These are phyloP conservation scores for Boletus subcaerulescens DNA, from an alignment of 768 basidiomycete genomes.

Conservation along the genomic window DNA sequence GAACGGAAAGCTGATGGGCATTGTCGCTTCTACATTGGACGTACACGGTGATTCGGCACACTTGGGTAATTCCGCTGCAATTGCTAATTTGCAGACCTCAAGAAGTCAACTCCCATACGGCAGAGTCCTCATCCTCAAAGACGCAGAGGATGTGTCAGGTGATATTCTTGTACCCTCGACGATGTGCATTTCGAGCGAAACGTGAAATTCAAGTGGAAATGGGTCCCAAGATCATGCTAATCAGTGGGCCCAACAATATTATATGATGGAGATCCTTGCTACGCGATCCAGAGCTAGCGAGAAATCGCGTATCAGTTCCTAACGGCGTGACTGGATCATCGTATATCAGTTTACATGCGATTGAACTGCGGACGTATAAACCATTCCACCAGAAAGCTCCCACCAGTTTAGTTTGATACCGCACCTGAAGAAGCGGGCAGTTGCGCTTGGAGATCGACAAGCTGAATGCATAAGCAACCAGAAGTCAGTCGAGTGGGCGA, in stretches of 20 bases:
- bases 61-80: background rate
- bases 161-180: too few relatives aligned
- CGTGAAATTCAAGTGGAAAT: too few relatives aligned
- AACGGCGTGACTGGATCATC: background rate
- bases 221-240: too few relatives aligned
- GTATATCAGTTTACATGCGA: background rate
- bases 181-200: too few relatives aligned
- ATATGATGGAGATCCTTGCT: too few relatives aligned
- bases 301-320: background rate
- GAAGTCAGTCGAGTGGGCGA: background rate
- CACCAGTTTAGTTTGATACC: conserved; percentile 6
- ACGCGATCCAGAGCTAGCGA: background rate
- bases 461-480: conserved; percentile 37
- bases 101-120: background rate
- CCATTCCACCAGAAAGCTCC: background rate
- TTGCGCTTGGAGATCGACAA: conserved; percentile 64
- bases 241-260: too few relatives aligned
- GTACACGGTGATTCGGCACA: background rate
- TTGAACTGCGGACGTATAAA: background rate
- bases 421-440: conserved; percentile 39
- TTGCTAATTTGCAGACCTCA: background rate
- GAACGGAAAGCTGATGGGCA: conserved; percentile 62
- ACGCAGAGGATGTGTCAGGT: too few relatives aligned
- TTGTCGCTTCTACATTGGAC: background rate
- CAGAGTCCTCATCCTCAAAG: background rate